Evolutionary conservation across 306 rosid species (phyloP), one percentile per base, ranked within the genome.

Genomic region (Alnus rubra): DNA sequence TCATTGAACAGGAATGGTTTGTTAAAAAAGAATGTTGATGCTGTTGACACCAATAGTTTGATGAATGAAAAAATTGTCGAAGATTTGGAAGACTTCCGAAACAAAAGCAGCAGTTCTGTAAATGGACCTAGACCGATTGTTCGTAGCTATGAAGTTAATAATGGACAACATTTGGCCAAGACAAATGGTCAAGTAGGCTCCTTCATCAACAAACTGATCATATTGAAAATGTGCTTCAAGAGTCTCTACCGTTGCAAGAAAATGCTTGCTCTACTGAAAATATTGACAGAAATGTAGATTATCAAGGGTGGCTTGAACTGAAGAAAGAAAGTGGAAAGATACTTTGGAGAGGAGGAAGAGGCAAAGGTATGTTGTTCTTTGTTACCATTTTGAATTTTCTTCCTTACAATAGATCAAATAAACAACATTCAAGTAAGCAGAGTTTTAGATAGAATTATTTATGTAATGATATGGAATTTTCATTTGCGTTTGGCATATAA

Each of bases 291-390:
- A 83, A 76, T 77, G 87, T 91, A 53, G 98, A 95, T 88, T 95
- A 95, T 86, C 92, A 88, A 82, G 93, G 94, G 71, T 95, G 98
- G 98, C 98, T 95, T 87, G 90, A 91, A 87, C 79, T 81, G 49
- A 91, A 92, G 89, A 95, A 95, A 83, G 92, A 73, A 91, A 79
- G 83, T 95, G 98, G 98, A 91, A 91, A 88, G 73, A 79, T 83
- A 87, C 82, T 74, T 83, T 92, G 78, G 89, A 86, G 79, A 90
- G 64, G 81, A 92, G 92, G 89, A 95, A 92, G 88, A 92, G 74
- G 84, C 97, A 74, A 80, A 93, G 97, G 98, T 95, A 90, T 79
- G 75, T 30, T 78, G 28, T 71, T 70, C 37, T 71, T 62, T 65
- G 74, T 76, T 76, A 31, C 58, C 54, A 70, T 52, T 15, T 37